Evolutionary conservation across 768 basidiomycete genomes (phyloP), one percentile per base, ranked within the genome.

Genomic region (Phallus indusiatus): DNA sequence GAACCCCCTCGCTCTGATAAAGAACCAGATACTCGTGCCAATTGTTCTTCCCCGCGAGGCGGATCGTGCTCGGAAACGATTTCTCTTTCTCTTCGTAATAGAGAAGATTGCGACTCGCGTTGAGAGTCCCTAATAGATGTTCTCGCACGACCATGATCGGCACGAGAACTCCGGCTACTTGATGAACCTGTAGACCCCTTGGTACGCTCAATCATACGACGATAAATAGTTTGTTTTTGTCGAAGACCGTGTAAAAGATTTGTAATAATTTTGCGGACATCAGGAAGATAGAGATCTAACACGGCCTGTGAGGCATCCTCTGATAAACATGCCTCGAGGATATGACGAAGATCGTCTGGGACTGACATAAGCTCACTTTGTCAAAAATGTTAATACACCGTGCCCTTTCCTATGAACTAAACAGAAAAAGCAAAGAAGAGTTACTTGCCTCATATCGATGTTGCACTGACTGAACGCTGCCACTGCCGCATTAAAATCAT

Each of bases 401-500:
- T 28, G n/a, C 21, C 17, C 60, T 33, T 2, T 11, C 47, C 17
- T 9, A 20, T 53, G 37, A 54, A 17, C n/a, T 17, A 11, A 7
- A 22, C 42, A 56, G 35, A 17, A 17, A 47, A 12, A 20, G 21
- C 33, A 21, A 58, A 8, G 22, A 9, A 20, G 35, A 11, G 35
- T 2, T 14, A 81, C 91, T 70, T 71, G 97, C 95, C 79, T 76
- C 88, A 98, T 97, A 61, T 88, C 83, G 60, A 99, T 94, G 62
- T 85, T 84, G 64, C 86, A 92, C 12, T 80, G 75, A 1, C 81
- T 80, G 69, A 99, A 99, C 1, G 94, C 92, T 55, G 86, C 82
- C 42, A 94, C 90, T 10, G 94, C 94, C 16, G 83, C 81, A 68
- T 97, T 97, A 77, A 99, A 98, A 69, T 96, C 94, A 72, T 98